phyloP scores from a whole-genome alignment of 305 asterid species.

The Andrographis paniculata region DNA sequence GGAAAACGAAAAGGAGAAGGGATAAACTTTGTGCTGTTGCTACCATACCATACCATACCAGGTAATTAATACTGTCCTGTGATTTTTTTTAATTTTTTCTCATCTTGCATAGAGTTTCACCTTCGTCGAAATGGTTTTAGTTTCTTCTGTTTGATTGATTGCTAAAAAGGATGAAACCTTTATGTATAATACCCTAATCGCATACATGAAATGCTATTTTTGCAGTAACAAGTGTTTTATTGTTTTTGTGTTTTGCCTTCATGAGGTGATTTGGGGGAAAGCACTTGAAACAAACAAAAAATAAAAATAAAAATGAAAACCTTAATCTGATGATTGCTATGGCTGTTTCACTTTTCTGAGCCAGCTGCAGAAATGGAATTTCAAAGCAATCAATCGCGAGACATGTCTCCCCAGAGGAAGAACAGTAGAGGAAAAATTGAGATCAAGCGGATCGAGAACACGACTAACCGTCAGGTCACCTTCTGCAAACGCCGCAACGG shows the following conservation, averaged over 20 bases:
- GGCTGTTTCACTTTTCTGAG: no score
- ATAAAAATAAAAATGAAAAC: no score
- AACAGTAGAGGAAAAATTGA: slow-evolving; percentile 72
- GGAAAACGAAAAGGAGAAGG: slow-evolving; percentile 15
- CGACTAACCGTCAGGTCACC: slow-evolving; percentile 86
- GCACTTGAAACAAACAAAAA: no score
- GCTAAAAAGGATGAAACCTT: no score
- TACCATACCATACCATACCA: not conserved
- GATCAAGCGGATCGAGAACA: slow-evolving; percentile 91
- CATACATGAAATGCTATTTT: not conserved
- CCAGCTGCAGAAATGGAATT: slow-evolving; percentile 31
- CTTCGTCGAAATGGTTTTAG: no score
- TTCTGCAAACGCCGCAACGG: slow-evolving; percentile 88
- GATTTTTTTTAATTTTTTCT: not conserved
- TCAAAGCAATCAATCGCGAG: slow-evolving; percentile 54
- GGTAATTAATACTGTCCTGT: no score
- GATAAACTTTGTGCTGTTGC: slow-evolving; percentile 15
- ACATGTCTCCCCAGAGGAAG: slow-evolving; percentile 54
- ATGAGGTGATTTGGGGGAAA: no score
- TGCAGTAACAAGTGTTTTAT: no score
- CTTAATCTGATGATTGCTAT: no score
- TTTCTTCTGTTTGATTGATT: slow-evolving; percentile 8
- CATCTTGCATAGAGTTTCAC: slow-evolving; percentile 1
- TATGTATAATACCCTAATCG: slow-evolving; percentile 10
- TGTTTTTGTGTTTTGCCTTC: no score